Evolutionary conservation across 2,329 filamentous ascomycete genomes (phyloP).

Genomic region (Arthrobotrys musiformis): DNA sequence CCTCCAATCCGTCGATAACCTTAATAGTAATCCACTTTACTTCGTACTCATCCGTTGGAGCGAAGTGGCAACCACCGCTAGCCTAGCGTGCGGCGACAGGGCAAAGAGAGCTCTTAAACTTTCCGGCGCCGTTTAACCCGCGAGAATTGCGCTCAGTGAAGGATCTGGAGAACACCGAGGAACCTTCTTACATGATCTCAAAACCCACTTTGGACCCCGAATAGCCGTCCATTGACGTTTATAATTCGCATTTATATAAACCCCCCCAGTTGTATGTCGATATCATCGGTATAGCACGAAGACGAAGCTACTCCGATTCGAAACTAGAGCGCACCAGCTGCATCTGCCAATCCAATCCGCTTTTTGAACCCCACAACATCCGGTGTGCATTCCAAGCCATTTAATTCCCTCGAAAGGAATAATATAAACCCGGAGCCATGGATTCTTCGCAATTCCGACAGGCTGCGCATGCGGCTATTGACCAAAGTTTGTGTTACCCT

Average conservation of each 20-base stretch:
- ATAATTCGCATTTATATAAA: no score
- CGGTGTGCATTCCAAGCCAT: background rate
- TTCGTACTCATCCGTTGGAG: no score
- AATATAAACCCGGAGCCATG: constrained; percentile 67
- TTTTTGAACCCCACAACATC: background rate
- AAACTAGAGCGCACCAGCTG: constrained; percentile 1
- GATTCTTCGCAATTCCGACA: constrained; percentile 80
- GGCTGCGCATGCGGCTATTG: constrained; percentile 80
- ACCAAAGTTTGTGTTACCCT: constrained; percentile 75
- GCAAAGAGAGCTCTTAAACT: background rate
- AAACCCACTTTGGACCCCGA: background rate
- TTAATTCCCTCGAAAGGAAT: background rate
- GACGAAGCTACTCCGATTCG: no score
- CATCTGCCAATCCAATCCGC: no score
- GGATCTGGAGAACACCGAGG: constrained; percentile 30
- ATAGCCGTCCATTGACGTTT: constrained; percentile 4
- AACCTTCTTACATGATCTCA: background rate
- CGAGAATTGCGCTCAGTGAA: constrained; percentile 14
- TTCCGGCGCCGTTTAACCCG: constrained; percentile 8
- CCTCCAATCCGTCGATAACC: background rate
- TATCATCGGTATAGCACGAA: no score
- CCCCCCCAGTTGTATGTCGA: no score
- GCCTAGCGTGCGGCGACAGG: background rate
- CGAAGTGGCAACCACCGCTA: background rate
- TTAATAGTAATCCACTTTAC: background rate